These are phyloP conservation scores for Turnera subulata DNA, from an alignment of 345 rosid genomes.

Conservation along the genomic window DNA sequence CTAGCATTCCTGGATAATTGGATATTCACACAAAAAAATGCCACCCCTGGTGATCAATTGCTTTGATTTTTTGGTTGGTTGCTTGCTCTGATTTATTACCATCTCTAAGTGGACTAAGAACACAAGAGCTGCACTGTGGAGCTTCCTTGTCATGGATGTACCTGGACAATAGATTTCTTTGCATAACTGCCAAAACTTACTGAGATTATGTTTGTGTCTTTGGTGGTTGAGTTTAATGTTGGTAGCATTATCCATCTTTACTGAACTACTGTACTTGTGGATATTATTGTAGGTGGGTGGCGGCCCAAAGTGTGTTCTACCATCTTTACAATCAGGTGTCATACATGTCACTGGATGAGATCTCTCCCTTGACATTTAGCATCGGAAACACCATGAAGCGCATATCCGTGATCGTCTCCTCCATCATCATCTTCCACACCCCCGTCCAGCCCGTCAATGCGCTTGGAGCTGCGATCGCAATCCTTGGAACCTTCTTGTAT, in stretches of 20 bases:
- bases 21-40: too few species aligned
- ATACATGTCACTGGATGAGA: constrained; percentile 93
- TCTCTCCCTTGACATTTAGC: constrained; percentile 96
- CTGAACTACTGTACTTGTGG: constrained; percentile 11
- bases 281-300: constrained; percentile 72
- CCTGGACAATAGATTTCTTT: too few species aligned
- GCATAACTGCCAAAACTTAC: too few species aligned
- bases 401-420: constrained; percentile 94
- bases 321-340: constrained; percentile 99
- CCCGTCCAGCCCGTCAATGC: constrained; percentile 93
- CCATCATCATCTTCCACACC: constrained; percentile 95
- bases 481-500: constrained; percentile 96
- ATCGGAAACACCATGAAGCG: constrained; percentile 98
- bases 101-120: too few species aligned
- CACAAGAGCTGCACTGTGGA: too few species aligned
- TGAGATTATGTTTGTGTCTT: too few species aligned
- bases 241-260: neutral
- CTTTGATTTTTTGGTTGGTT: too few species aligned
- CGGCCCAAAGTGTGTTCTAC: constrained; percentile 95
- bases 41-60: too few species aligned
- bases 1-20: too few species aligned
- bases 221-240: neutral
- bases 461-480: constrained; percentile 93
- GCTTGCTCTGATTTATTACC: too few species aligned
- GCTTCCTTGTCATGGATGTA: too few species aligned